Percentiles rank a stretch among this genome's conserved stretches.
Conservation (phyloP, 2,329 filamentous ascomycete genomes). For the Chrysoporthe puriensis region DNA sequence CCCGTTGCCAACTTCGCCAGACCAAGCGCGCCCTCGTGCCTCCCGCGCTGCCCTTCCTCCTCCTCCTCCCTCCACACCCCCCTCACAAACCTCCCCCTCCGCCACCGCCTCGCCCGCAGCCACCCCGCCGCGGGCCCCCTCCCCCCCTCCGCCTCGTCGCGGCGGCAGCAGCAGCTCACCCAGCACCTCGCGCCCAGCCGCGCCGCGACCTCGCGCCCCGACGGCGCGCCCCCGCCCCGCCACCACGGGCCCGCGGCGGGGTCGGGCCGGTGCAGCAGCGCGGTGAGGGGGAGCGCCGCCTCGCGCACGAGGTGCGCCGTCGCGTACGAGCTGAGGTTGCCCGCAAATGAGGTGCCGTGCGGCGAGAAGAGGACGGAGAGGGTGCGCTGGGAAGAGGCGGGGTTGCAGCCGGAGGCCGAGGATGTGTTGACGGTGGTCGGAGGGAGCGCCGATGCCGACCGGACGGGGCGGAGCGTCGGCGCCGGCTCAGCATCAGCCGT, state of each 20-base stretch:
- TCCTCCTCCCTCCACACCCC: background rate
- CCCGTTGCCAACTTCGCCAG: background rate
- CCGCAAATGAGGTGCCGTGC: conserved; percentile 60
- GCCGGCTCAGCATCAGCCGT: conserved; percentile 13
- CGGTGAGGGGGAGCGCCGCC: conserved; percentile 63
- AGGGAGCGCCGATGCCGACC: conserved; percentile 42
- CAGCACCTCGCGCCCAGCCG: conserved; percentile 58
- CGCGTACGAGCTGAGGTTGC: conserved; percentile 57
- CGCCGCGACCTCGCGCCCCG: conserved; percentile 59
- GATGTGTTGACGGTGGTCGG: conserved; percentile 17
- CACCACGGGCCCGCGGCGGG: conserved; percentile 63
- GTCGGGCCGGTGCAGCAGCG: conserved; percentile 68
- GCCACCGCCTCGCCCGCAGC: conserved; percentile 47
- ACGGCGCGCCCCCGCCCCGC: conserved; percentile 57
- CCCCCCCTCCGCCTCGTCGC: conserved; percentile 63
- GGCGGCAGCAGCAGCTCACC: conserved; percentile 53
- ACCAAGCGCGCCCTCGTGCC: no score
- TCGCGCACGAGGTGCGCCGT: conserved; percentile 59
- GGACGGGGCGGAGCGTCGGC: conserved; percentile 38
- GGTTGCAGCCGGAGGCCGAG: conserved; percentile 12
- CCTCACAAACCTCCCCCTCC: conserved; percentile 24
- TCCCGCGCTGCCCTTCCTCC: background rate
- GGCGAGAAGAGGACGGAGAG: conserved; percentile 68
- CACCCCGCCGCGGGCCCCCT: conserved; percentile 52
- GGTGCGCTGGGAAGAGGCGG: conserved; percentile 45